Evolutionary conservation across 1,284 basidiomycete genomes (phyloP), one percentile per base, ranked within the genome.

Genomic region (Irpex rosettiformis): DNA sequence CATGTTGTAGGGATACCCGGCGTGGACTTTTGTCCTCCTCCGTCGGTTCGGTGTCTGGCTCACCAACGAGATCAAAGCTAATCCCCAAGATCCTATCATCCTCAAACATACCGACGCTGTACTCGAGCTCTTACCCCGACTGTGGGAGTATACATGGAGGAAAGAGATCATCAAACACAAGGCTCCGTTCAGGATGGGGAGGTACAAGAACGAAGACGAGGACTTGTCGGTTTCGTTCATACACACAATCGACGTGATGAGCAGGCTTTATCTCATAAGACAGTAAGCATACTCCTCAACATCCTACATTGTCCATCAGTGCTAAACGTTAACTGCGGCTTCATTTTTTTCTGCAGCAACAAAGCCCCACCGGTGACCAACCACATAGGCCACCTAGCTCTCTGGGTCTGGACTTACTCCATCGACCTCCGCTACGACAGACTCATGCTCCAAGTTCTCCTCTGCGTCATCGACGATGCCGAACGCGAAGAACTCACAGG

Each of bases 21-120:
- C 48, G 4, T 51, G 48, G 48, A 51, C 48, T 3, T 51, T 51
- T 18, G 48, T 51, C 10, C 48, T 51, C 11, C 48, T 51, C 16
- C 48, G 48, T 10, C 48, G 48, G 6, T 51, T 51, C 28, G 48
- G 48, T n/a, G 48, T 51, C 16, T 51, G 22, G n/a, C 48, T 51
- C 7, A 8, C 25, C 10, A 13, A 25, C 25, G 13, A 51, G 25
- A 16, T 51, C 6, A 27, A 21, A 21, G 11, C 24, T 28, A 28
- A 51, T 7, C 16, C 22, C 13, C 24, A 24, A 10, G 25, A 51
- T 13, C 11, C 24, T 13, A 22, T 18, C 24, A 25, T 28, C 18
- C 27, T 25, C 22, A 25, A 8, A 29, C 27, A 29, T 11, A 25
- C 18, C 16, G 27, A 51, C 25, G 27, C 24, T 13, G 48, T 51